A percentile compares a stretch with the other conserved stretches of the same genome.
Evolutionary conservation across 768 basidiomycete species (phyloP).

Genomic region (Lactarius psammicola): DNA sequence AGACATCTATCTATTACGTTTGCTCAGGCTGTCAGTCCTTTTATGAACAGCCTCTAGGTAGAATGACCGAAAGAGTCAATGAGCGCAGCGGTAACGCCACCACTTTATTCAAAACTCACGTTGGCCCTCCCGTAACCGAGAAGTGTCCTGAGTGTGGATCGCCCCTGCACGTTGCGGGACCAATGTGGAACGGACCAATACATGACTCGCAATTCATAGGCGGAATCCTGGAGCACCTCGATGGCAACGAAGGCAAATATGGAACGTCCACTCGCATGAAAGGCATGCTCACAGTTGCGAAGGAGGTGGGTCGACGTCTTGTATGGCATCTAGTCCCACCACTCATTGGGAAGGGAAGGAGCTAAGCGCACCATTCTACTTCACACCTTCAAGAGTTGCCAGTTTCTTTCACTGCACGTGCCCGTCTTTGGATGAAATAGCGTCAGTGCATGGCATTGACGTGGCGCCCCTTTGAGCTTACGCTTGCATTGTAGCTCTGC

Average conservation of each 20-base stretch:
- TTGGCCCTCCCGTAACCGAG: conserved; percentile 63
- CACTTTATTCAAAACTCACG: conserved; percentile 65
- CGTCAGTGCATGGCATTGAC: conserved; percentile 48
- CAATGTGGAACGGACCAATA: conserved; percentile 93
- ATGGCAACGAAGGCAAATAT: conserved; percentile 59
- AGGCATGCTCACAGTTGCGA: conserved; percentile 91
- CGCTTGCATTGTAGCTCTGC: conserved; percentile 60
- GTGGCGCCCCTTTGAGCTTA: conserved; percentile 7
- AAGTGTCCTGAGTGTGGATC: conserved; percentile 83
- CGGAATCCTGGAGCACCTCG: conserved; percentile 74
- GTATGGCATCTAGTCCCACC: background rate
- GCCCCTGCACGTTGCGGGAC: conserved; percentile 82
- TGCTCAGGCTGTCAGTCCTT: conserved; percentile 82
- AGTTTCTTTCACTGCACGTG: conserved; percentile 79
- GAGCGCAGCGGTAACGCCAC: conserved; percentile 57
- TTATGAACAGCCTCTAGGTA: conserved; percentile 84
- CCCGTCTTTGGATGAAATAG: conserved; percentile 71
- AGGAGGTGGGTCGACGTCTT: conserved; percentile 55
- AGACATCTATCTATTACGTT: conserved; percentile 81
- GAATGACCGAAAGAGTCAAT: conserved; percentile 58
- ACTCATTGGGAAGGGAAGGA: conserved; percentile 51
- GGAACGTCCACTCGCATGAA: conserved; percentile 83
- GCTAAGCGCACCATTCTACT: conserved; percentile 76
- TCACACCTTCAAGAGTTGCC: conserved; percentile 77
- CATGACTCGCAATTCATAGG: conserved; percentile 74